phyloP scores from a whole-genome alignment of 2,329 filamentous ascomycete genomes.

The Penicillium sclerotiorum region DNA sequence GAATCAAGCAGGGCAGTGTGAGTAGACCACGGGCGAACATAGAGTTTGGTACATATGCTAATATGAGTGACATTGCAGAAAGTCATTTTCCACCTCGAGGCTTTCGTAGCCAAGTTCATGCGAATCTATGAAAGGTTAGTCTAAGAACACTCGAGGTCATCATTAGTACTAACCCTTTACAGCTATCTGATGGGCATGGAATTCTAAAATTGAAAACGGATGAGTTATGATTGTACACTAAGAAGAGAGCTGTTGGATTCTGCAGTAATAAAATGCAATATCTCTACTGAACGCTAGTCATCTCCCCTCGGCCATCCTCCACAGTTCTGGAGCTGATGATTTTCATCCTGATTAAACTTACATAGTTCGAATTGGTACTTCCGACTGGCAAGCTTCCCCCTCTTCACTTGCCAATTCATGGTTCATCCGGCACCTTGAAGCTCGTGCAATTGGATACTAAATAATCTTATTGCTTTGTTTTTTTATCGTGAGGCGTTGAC shows the following conservation, averaged over 20 bases:
- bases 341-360: no score
- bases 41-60: constrained; percentile 4
- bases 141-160: not conserved
- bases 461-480: no score
- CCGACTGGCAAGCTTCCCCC: no score
- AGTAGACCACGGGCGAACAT: constrained; percentile 22
- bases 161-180: constrained; percentile 35
- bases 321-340: no score
- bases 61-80: constrained; percentile 54
- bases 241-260: not conserved
- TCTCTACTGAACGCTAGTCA: no score
- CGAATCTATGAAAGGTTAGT: constrained; percentile 84
- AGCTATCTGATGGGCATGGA: constrained; percentile 70
- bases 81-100: constrained; percentile 96
- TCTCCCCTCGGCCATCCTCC: no score
- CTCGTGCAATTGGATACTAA: no score
- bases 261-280: no score
- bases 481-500: no score
- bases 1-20: constrained; percentile 79
- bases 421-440: no score
- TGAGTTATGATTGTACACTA: constrained; percentile 36
- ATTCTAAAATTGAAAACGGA: constrained; percentile 9
- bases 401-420: no score
- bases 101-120: constrained; percentile 99
- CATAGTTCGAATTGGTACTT: no score